Percentiles rank a stretch among this genome's conserved stretches.
Conservation (phyloP, 108 stramenopile species). For the Aurantiochytrium sp. region DNA sequence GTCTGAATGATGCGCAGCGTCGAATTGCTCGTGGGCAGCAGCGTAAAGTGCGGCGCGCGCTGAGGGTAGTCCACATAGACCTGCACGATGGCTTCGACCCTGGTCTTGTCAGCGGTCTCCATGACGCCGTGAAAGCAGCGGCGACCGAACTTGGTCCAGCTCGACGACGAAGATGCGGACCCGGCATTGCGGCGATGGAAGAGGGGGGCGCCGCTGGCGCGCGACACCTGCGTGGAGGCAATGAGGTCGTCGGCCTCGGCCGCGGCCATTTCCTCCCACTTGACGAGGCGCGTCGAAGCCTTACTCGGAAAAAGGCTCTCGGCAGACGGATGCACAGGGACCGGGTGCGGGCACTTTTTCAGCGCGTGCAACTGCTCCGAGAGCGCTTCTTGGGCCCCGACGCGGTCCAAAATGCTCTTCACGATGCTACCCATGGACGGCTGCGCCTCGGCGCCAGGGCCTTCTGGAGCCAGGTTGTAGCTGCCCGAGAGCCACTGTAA, state of each 20-base stretch:
- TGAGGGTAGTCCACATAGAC: conserved; percentile 13
- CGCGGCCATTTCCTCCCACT: background rate
- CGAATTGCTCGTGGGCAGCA: background rate
- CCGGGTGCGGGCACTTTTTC: conserved; percentile 17
- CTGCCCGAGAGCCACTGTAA: conserved; percentile 7
- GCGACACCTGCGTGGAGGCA: background rate
- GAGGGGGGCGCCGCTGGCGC: background rate
- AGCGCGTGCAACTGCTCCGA: conserved; percentile 14
- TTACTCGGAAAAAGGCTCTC: background rate
- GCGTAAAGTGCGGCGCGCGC: conserved; percentile 28
- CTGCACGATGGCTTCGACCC: background rate
- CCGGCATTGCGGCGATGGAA: background rate
- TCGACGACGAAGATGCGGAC: background rate
- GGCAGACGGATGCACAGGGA: conserved; percentile 2
- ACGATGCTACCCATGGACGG: background rate
- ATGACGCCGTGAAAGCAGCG: conserved; percentile 10
- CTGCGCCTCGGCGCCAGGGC: background rate
- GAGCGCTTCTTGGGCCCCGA: background rate
- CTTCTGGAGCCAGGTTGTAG: background rate
- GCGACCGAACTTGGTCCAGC: background rate
- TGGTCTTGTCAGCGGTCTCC: background rate
- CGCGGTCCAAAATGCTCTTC: conserved; percentile 12
- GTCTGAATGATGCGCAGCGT: background rate
- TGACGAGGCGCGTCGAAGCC: background rate
- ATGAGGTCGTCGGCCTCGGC: background rate